Evolutionary conservation across 768 basidiomycete genomes (phyloP), one percentile per base, ranked within the genome.

Genomic region (Trametes cinnabarina): DNA sequence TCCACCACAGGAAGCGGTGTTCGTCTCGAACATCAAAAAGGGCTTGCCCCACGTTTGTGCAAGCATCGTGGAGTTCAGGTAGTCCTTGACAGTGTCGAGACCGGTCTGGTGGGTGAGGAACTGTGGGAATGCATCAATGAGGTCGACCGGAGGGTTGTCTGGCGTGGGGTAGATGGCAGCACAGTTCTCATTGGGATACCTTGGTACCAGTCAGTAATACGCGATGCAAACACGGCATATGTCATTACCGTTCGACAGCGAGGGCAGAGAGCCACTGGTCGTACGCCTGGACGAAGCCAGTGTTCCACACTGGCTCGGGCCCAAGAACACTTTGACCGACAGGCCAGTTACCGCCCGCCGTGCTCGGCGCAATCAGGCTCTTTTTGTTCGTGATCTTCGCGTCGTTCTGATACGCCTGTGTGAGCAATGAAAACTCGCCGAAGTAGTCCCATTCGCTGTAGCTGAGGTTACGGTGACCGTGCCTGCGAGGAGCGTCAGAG

Each of bases 331-430:
- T 25, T 19, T 35, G 67, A 66, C 82, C n/a, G 67, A 67, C 83
- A 82, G 84, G 41, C 72, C 72, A 73, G 9, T 61, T 52, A 7
- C 68, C 68, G 12, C 76, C 80, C 37, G 77, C 79, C n/a, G 87
- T 69, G 56, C 79, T 85, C 0, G 87, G 88, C 0, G 82, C 86
- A 57, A 87, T 76, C 62, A 90, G 80, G 37, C 82, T 71, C 23
- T 76, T 73, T 42, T 73, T 73, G 26, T 76, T 73, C 0, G 71
- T 63, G 17, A 72, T 65, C 26, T 49, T 52, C 20, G 20, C 9
- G 47, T 72, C 68, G 37, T 57, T 62, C 4, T 51, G 54, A 43
- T 70, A 63, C 4, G 70, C 69, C 20, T 57, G 26, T 6, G 68
- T 63, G 26, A 71, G 37, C 4, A 54, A 15, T 22, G 61, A 67